These are phyloP conservation scores for Phyllosticta capitalensis DNA, from an alignment of 2,329 filamentous ascomycete genomes.

Conservation along the genomic window DNA sequence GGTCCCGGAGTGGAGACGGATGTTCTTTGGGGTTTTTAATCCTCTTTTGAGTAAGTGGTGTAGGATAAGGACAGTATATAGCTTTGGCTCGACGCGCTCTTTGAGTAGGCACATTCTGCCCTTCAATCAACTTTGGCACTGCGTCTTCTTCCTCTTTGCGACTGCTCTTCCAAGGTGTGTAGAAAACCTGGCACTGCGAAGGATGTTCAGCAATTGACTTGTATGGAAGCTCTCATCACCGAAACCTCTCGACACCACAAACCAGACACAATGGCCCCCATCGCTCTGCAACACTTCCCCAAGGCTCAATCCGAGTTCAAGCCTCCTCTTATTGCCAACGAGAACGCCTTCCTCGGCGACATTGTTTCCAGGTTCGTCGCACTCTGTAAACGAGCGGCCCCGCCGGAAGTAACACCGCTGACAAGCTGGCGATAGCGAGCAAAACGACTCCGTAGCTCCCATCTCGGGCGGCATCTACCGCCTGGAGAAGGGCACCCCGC, in stretches of 20 bases:
- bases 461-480: constrained; percentile 58
- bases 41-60: background rate
- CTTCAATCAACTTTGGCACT: no score
- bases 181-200: background rate
- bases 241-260: background rate
- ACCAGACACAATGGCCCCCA: constrained; percentile 13
- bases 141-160: background rate
- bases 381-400: background rate
- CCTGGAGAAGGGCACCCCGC: constrained; percentile 56
- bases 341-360: constrained; percentile 60
- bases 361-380: constrained; percentile 42
- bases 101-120: no score
- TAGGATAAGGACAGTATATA: background rate
- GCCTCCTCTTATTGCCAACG: constrained; percentile 56
- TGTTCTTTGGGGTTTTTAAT: background rate
- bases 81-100: background rate
- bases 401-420: background rate
- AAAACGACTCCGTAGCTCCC: constrained; percentile 47
- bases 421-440: constrained; percentile 32
- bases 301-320: constrained; percentile 52
- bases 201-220: background rate
- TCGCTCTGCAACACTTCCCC: constrained; percentile 43
- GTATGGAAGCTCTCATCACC: background rate
- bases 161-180: background rate
- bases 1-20: background rate